Base-by-base conservation (phyloP, 257 asterid genomes). In the Solanum rostratum region DNA sequence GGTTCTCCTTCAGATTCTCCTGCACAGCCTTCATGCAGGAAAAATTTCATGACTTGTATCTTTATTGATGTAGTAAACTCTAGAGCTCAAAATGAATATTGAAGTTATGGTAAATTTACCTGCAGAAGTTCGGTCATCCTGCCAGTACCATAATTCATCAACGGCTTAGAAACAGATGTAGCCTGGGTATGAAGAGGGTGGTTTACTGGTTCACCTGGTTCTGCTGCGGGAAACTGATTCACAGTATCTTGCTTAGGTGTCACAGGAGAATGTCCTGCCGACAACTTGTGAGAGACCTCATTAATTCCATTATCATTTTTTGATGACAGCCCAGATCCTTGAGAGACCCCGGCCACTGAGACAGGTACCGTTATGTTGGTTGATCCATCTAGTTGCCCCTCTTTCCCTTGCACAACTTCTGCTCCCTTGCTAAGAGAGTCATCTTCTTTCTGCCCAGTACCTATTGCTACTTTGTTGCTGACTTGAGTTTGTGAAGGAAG, bases 81-180 rank as follows among this genome's bases (percentile, higher is more conserved):
- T 50, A 78, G 27, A 18, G 27, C 46, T 78, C 62, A 24, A 29
- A 11, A 82, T 82, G 80, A 27, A 27, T 19, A 59, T 65, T 16
- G 19, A 82, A 49, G 55, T 59, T 62, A 16, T 39, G 74, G 55
- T 49, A 43, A 41, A 54, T 63, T 86, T 84, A 95, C 98, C 97
- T 93, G 94, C 83, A 97, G 88, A 80, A 97, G 98, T 90, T 95
- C 98, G 22, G 97, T 91, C 98, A 97, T 95, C 81, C 93, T 93
- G 84, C 99, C 98, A n/a, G 92, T 50, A 39, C 91, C 94, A 78
- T 84, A 90, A 73, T 43, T 86, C 90, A 86, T 90, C 84, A 87
- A 83, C 18, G 94, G 91, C 76, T 89, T 88, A 1, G 90, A 29
- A 50, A 85, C 87, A 14, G 94, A 82, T 18, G 90, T 82, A 54